Evolutionary conservation across 176 grass and related monocot species (phyloP).

Genomic region (Hyparrhenia diplandra): DNA sequence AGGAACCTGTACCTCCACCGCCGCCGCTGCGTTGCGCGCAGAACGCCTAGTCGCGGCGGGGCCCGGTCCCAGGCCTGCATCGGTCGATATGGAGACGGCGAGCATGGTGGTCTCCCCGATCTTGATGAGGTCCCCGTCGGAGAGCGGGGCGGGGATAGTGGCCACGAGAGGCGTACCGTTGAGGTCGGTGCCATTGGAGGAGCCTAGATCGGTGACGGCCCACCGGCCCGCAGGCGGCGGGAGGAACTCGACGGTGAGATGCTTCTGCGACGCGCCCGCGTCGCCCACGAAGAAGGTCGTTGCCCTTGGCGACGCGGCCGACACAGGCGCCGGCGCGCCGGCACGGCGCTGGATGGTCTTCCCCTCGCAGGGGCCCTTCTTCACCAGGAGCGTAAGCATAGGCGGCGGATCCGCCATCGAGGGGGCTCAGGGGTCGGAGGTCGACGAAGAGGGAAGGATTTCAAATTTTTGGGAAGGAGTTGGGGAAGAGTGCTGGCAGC

Average conservation of each 20-base stretch:
- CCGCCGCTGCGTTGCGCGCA: neutral
- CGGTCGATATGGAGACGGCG: slow-evolving; percentile 42
- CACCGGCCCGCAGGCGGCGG: slow-evolving; percentile 42
- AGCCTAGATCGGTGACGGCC: slow-evolving; percentile 62
- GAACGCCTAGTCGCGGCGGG: slow-evolving; percentile 21
- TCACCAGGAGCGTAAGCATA: slow-evolving; percentile 54
- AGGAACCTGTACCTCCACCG: slow-evolving; percentile 1
- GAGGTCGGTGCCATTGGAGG: slow-evolving; percentile 82
- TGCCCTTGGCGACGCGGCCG: slow-evolving; percentile 66
- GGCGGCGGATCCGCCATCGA: slow-evolving; percentile 48
- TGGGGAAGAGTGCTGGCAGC: no score
- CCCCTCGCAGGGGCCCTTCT: slow-evolving; percentile 63
- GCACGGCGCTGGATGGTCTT: slow-evolving; percentile 37
- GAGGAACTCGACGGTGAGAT: slow-evolving; percentile 62
- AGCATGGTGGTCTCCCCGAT: slow-evolving; percentile 61
- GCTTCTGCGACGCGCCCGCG: slow-evolving; percentile 67
- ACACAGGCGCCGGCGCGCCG: slow-evolving; percentile 24
- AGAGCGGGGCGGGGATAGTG: slow-evolving; percentile 38
- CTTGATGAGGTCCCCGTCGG: slow-evolving; percentile 61
- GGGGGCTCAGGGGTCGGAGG: neutral
- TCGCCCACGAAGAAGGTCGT: slow-evolving; percentile 72
- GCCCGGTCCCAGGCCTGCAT: neutral
- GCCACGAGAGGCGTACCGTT: slow-evolving; percentile 44
- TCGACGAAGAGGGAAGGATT: neutral
- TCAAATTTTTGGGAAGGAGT: neutral